Base-by-base conservation (phyloP, 306 rosid species). In the Betula pendula region DNA sequence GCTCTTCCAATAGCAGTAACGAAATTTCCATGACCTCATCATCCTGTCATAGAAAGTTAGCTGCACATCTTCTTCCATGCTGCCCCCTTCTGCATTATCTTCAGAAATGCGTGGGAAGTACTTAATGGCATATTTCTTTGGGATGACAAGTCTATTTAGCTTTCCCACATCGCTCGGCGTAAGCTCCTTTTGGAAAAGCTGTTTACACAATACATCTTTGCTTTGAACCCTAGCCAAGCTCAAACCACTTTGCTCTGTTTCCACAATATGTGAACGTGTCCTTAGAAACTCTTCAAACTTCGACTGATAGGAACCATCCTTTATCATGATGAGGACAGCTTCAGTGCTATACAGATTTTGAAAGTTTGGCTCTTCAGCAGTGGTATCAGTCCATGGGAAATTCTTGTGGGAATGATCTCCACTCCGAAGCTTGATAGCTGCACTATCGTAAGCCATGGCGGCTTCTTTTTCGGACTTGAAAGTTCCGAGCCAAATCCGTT, bases 1-100 rank as follows among this genome's bases (percentile, higher is more conserved):
- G 80, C 97, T 89, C 75, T 76, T 89, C 97, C 97, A 91, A 71
- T 81, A 91, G 42, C 92, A 89, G 59, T 86, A 91, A 15, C 92
- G 77, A 70, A 91, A 89, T 43, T 81, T 87, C 97, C 91, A 91
- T 13, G 84, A 40, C 44, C 87, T 73, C 92, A 84, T 83, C 14
- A 78, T 47, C 53, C 40, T 75, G 78, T 91, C 97, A n/a, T 81
- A 82, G 38, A 91, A 87, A 6, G 52, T 74, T 66, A 86, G 79
- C 77, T 86, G 86, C 15, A 33, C 42, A 47, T 76, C 60, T 66
- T 76, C 60, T 66, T 44, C 85, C 53, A 25, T 76, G 19, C 40
- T 9, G 11, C 40, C 63, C 8, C n/a, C 63, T 24, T 53, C 33
- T 19, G 44, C 67, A 7, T 65, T 70, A 59, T 42, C 75, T 65